Base-by-base conservation (phyloP, 768 basidiomycete species). In the Royoungia palumana region DNA sequence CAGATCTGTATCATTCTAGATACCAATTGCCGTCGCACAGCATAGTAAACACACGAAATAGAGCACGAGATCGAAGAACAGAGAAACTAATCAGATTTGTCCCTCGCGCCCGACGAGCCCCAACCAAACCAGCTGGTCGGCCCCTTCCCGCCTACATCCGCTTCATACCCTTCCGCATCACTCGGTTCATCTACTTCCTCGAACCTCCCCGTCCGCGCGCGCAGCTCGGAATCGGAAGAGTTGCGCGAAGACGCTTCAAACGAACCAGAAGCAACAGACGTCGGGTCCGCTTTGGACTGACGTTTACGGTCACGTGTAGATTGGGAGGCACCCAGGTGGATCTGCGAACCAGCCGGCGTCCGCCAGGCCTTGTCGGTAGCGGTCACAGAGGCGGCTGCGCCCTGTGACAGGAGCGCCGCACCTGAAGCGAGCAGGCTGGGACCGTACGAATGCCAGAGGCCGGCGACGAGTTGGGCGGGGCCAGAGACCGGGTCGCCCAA, bases 381-480 rank as follows among this genome's bases (percentile, higher is more conserved):
- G 21, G 71, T 51, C 28, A 69, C 59, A 1, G 79, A 68, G 16
- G 72, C 69, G 0, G 71, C 68, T 12, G 78, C 70, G 19, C 77
- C 71, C 51, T 83, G 80, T 16, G 73, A 73, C 13, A 90, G 65
- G 5, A 89, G 63, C 3, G 80, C 78, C 0, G 85, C 76, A 17
- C 88, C 85, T 1, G 80, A 76, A 3, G 85, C 86, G 12, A 91
- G 57, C 36, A 91, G 75, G 3, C 75, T 63, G 0, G 90, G 89
- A 1, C 88, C 90, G 53, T 89, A 92, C 2, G 82, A 78, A n/a
- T 75, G 73, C 89, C 89, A 92, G 14, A 93, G 70, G 0, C 79
- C 80, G 19, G 75, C 78, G 2, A 77, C 77, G 17, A 90, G 71
- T 59, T 85, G 81, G 16, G 77, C 75, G 5, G 88, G 86, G 3